Evolutionary conservation across 192 early-diverging fungal species (phyloP).

Genomic region (Podochytrium sp.): DNA sequence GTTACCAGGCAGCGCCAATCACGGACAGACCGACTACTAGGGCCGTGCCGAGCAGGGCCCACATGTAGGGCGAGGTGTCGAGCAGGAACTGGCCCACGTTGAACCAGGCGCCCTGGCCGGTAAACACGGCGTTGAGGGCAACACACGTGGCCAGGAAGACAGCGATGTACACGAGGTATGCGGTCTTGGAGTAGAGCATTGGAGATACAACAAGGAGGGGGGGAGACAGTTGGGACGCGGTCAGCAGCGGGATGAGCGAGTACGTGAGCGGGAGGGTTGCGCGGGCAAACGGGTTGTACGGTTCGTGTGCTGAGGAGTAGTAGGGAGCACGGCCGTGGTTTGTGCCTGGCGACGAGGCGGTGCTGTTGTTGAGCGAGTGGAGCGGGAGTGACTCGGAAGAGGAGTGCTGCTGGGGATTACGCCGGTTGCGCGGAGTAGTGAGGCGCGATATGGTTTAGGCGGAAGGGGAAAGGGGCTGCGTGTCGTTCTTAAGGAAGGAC

Average conservation of each 20-base stretch:
- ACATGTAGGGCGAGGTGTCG: constrained; percentile 83
- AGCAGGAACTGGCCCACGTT: constrained; percentile 81
- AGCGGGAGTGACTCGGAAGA: constrained; percentile 12
- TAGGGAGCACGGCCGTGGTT: neutral
- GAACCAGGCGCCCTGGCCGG: constrained; percentile 86
- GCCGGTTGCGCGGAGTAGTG: constrained; percentile 28
- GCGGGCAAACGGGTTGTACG: constrained; percentile 15
- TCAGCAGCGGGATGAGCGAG: constrained; percentile 1
- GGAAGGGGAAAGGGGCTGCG: constrained; percentile 2
- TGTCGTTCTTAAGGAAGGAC: no score
- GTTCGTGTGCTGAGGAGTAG: neutral
- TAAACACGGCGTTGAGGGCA: constrained; percentile 84
- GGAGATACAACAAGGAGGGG: neutral
- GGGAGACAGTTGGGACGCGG: constrained; percentile 7
- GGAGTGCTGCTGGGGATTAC: neutral
- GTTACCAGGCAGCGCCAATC: constrained; percentile 89
- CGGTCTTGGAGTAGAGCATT: constrained; percentile 45
- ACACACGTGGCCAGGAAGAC: constrained; percentile 50
- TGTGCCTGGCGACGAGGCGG: neutral
- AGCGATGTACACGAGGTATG: constrained; percentile 38
- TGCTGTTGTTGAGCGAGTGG: neutral
- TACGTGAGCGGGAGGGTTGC: neutral
- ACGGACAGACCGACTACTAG: constrained; percentile 89
- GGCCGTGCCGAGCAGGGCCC: constrained; percentile 82
- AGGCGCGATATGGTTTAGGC: constrained; percentile 11